phyloP scores from a whole-genome alignment of 345 rosid genomes.

The Syzygium aqueum region DNA sequence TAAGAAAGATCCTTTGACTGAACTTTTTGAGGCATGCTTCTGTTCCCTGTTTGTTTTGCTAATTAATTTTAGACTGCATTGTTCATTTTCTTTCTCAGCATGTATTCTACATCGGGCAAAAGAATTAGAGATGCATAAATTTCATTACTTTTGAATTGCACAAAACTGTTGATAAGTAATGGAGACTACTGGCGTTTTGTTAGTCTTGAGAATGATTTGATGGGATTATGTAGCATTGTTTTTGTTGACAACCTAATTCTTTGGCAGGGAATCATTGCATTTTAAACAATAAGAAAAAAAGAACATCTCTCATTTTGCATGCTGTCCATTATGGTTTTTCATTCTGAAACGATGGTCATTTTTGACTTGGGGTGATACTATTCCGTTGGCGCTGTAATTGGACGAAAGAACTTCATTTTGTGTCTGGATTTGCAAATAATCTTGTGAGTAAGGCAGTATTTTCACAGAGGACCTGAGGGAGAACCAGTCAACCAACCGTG shows the following conservation, averaged over 20 bases:
- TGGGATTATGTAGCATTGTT: neutral
- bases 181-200: neutral
- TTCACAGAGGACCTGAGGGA: neutral
- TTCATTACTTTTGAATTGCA: neutral
- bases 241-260: neutral
- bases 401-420: neutral
- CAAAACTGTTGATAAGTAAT: neutral
- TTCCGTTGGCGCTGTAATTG: neutral
- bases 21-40: conserved; percentile 63
- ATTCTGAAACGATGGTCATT: neutral
- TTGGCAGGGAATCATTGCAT: neutral
- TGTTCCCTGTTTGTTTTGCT: neutral
- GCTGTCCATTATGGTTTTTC: neutral
- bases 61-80: neutral
- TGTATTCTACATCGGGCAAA: neutral
- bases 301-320: neutral
- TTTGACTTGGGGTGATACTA: neutral
- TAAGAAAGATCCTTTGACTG: conserved; percentile 62
- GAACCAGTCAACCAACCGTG: neutral
- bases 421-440: neutral
- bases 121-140: neutral
- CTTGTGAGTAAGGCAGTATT: neutral
- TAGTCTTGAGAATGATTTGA: neutral
- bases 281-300: neutral
- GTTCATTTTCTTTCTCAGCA: neutral